phyloP scores from a whole-genome alignment of 148 eudicot species.

The Camellia japonica region DNA sequence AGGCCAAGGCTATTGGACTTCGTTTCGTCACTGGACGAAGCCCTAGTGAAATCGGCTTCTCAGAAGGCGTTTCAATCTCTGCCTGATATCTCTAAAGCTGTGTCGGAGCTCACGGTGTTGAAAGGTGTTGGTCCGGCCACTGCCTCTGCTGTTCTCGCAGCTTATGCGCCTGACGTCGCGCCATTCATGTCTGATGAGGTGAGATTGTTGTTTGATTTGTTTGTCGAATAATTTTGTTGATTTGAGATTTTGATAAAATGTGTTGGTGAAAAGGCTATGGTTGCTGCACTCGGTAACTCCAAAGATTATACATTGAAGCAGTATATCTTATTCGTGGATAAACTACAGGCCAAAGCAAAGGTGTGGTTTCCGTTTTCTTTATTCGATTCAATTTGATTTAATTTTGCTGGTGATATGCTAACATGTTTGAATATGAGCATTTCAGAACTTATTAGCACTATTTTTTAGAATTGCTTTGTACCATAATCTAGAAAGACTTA shows the following conservation, averaged over 20 bases:
- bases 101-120: slow-evolving; percentile 61
- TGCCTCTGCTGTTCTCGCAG: slow-evolving; percentile 86
- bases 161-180: slow-evolving; percentile 67
- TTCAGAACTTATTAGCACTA: background rate
- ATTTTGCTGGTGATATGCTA: background rate
- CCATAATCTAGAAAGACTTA: too few species aligned
- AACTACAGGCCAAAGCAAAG: slow-evolving; percentile 71
- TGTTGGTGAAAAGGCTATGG: slow-evolving; percentile 60
- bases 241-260: background rate
- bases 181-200: slow-evolving; percentile 99
- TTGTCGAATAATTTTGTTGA: background rate
- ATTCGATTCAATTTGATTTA: background rate
- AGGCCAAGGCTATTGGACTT: slow-evolving; percentile 73
- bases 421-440: background rate
- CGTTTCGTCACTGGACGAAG: slow-evolving; percentile 65
- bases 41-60: slow-evolving; percentile 62
- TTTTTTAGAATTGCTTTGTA: too few species aligned
- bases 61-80: slow-evolving; percentile 62
- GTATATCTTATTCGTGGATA: slow-evolving; percentile 60
- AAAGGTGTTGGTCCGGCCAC: slow-evolving; percentile 98
- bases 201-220: background rate
- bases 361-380: slow-evolving; percentile 31
- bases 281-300: slow-evolving; percentile 61
- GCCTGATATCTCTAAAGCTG: slow-evolving; percentile 62
- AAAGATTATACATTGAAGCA: slow-evolving; percentile 82